Percentiles rank a stretch among this genome's conserved stretches.
Conservation (phyloP, 331 rosid genomes). For the Acacia pycnantha region DNA sequence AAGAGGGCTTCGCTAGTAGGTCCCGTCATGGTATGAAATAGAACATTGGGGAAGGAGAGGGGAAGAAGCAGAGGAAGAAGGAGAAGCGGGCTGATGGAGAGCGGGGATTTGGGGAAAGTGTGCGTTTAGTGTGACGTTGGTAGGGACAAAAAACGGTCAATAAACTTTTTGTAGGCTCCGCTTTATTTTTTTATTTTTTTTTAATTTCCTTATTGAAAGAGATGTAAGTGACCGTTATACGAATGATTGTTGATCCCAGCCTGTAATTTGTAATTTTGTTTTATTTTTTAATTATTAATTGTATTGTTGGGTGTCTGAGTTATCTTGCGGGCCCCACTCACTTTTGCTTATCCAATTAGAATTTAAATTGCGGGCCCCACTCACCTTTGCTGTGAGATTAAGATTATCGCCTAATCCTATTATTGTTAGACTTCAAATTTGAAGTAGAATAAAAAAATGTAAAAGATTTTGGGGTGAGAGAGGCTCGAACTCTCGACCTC, state of each 20-base stretch:
- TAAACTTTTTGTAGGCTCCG: background rate
- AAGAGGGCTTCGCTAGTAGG: background rate
- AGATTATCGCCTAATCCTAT: no score
- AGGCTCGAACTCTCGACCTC: constrained; percentile 92
- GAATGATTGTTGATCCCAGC: constrained; percentile 12
- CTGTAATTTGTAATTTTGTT: constrained; percentile 21
- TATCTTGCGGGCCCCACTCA: background rate
- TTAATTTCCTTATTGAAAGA: background rate
- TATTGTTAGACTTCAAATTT: background rate
- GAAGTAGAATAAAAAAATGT: background rate
- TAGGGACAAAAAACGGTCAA: constrained; percentile 10
- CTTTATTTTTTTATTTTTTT: background rate
- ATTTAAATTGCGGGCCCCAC: no score
- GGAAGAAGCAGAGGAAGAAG: background rate
- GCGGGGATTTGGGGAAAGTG: background rate
- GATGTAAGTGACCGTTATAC: constrained; percentile 25
- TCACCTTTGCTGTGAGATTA: no score
- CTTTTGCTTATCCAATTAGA: background rate
- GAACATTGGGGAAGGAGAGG: background rate
- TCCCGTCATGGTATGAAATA: constrained; percentile 12
- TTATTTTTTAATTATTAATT: background rate
- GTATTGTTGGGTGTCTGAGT: background rate
- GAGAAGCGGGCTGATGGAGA: background rate
- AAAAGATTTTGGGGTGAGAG: constrained; percentile 58
- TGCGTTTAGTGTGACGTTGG: background rate